A percentile compares a stretch with the other conserved stretches of the same genome.
Conservation (phyloP, 228 moss, liverwort and hornwort genomes). For the Sphagnum fallax region DNA sequence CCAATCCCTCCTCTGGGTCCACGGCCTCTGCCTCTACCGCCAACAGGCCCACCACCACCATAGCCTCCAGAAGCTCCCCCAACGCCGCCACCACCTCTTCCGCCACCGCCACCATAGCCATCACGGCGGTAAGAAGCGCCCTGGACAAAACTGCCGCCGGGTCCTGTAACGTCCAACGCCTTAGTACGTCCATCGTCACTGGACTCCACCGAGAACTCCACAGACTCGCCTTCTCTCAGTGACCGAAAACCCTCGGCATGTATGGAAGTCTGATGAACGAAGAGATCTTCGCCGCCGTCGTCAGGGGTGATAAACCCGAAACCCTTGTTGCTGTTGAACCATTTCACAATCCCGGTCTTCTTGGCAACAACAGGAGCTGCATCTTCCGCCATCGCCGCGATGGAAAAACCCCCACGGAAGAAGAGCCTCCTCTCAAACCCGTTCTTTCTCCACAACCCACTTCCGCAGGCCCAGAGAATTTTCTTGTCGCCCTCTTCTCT, state of each 20-base stretch:
- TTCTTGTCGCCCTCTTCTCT: too few relatives aligned
- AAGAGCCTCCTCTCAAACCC: too few relatives aligned
- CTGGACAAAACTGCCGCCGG: conserved; percentile 70
- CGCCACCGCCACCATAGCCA: conserved; percentile 57
- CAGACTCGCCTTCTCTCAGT: conserved; percentile 79
- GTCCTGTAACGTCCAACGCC: conserved; percentile 78
- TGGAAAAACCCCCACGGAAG: too few relatives aligned
- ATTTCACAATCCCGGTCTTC: conserved; percentile 98
- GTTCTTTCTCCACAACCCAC: too few relatives aligned
- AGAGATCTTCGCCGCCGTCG: conserved; percentile 89
- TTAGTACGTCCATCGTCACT: conserved; percentile 93
- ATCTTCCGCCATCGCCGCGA: conserved; percentile 67
- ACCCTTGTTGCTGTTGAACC: conserved; percentile 99
- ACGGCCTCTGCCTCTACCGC: conserved; percentile 28
- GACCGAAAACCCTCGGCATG: conserved; percentile 95
- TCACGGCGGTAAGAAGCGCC: conserved; percentile 83
- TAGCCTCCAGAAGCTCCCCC: conserved; percentile 42
- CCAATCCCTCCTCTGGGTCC: conserved; percentile 45
- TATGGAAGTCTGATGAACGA: conserved; percentile 95
- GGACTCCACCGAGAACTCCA: conserved; percentile 80
- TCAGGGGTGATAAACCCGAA: conserved; percentile 98
- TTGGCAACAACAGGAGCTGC: conserved; percentile 33
- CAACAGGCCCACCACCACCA: neutral
- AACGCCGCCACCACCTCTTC: conserved; percentile 46
- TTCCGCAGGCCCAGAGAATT: too few relatives aligned